Evolutionary conservation across 73 alveolate genomes (phyloP).

Genomic region (Paramecium bursaria): DNA sequence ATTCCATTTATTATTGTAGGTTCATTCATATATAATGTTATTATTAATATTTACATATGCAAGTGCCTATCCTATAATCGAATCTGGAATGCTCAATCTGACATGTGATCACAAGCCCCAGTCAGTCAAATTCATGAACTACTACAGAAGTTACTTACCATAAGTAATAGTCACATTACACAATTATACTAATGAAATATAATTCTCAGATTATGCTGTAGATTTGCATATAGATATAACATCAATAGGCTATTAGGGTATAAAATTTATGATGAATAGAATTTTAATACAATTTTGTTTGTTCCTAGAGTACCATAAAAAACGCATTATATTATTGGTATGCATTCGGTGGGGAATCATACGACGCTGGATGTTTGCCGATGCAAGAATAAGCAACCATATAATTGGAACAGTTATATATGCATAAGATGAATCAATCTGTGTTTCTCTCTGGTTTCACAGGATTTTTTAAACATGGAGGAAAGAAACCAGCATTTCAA

Average conservation of each 20-base stretch:
- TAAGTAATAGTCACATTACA: constrained; percentile 36
- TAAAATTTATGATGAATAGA: neutral
- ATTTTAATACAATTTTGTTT: neutral
- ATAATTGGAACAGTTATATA: constrained; percentile 7
- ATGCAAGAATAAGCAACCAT: constrained; percentile 17
- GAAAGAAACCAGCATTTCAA: neutral
- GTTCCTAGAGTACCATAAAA: constrained; percentile 29
- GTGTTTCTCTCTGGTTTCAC: constrained; percentile 54
- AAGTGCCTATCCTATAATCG: no score
- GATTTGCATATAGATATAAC: constrained; percentile 21
- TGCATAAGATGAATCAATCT: constrained; percentile 16
- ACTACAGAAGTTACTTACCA: constrained; percentile 33
- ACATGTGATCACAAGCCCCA: no score
- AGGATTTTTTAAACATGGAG: constrained; percentile 52
- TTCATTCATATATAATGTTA: neutral
- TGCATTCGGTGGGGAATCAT: constrained; percentile 59
- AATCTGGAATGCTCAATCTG: no score
- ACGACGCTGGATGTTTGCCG: constrained; percentile 57
- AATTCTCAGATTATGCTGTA: constrained; percentile 20
- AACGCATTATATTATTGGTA: constrained; percentile 29
- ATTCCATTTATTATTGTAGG: constrained; percentile 27
- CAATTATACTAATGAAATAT: constrained; percentile 48
- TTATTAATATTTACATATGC: no score
- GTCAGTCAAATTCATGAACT: constrained; percentile 41
- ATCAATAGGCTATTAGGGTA: constrained; percentile 11